Percentiles rank a stretch among this genome's conserved stretches.
These are phyloP conservation scores for Leptodontidium sp. DNA, from an alignment of 2,329 filamentous ascomycete genomes.

Conservation along the genomic window DNA sequence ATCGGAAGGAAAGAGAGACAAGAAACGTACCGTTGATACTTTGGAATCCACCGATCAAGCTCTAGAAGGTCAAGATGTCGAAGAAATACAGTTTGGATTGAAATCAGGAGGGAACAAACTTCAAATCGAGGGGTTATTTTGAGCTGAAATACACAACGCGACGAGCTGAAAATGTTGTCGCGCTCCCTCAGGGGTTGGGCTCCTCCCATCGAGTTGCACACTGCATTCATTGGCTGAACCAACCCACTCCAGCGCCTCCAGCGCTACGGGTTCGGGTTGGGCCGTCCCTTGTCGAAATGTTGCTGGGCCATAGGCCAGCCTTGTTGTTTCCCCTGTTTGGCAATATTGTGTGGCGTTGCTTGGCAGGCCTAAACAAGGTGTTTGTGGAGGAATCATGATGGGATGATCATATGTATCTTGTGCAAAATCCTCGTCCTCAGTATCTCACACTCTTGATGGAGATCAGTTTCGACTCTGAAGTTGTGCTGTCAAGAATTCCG, in stretches of 20 bases:
- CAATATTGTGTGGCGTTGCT: constrained; percentile 17
- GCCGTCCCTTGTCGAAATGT: constrained; percentile 14
- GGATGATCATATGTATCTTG: background rate
- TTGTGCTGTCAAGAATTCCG: too few relatives aligned
- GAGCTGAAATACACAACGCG: constrained; percentile 12
- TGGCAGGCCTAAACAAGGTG: background rate
- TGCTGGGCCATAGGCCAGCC: constrained; percentile 12
- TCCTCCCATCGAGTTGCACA: background rate
- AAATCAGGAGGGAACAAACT: background rate
- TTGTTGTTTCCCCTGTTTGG: background rate
- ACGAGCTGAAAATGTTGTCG: constrained; percentile 15
- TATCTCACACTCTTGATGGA: too few relatives aligned
- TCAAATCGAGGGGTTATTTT: background rate
- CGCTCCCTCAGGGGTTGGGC: background rate
- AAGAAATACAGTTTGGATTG: background rate
- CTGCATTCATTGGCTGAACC: background rate
- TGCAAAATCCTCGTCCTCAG: background rate
- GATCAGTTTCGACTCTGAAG: too few relatives aligned
- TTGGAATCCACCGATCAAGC: background rate
- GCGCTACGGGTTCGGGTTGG: constrained; percentile 17
- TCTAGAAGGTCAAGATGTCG: background rate
- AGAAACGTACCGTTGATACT: background rate
- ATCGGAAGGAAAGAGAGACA: background rate
- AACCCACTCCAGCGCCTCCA: constrained; percentile 13
- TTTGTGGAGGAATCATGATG: constrained; percentile 1